phyloP scores from a whole-genome alignment of 2,329 filamentous ascomycete species.

The Botryotinia narcissicola region DNA sequence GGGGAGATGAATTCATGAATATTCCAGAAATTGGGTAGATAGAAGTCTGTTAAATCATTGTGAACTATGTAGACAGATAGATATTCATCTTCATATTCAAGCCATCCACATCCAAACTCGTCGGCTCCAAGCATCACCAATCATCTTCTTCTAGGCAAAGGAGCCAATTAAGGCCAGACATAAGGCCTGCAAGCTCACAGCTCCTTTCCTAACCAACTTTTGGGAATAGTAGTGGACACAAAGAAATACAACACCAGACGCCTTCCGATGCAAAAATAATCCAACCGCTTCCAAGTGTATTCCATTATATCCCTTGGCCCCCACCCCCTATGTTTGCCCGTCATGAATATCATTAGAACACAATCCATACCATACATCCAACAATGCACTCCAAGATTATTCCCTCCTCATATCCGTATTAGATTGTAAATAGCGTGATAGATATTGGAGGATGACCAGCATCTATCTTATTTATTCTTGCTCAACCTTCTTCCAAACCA shows the following conservation, averaged over 20 bases:
- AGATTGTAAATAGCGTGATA: constrained; percentile 2
- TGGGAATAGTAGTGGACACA: constrained; percentile 1
- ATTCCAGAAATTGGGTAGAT: background rate
- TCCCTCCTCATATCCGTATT: constrained; percentile 23
- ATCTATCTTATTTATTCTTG: constrained; percentile 46
- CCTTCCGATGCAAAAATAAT: constrained; percentile 26
- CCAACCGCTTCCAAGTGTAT: constrained; percentile 26
- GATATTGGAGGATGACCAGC: background rate
- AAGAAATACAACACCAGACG: constrained; percentile 24
- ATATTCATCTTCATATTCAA: constrained; percentile 12
- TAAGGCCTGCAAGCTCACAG: constrained; percentile 5
- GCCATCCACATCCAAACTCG: background rate
- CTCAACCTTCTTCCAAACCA: constrained; percentile 86
- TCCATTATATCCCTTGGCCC: constrained; percentile 19
- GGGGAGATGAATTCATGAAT: background rate
- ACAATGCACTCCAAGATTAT: constrained; percentile 15
- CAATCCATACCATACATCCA: constrained; percentile 5
- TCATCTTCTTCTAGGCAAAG: constrained; percentile 5
- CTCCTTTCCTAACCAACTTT: background rate
- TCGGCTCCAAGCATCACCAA: background rate
- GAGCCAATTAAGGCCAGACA: constrained; percentile 12
- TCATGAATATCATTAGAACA: constrained; percentile 27
- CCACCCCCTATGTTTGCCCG: constrained; percentile 16
- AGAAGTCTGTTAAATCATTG: background rate
- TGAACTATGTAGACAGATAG: constrained; percentile 1